Evolutionary conservation across 2,329 filamentous ascomycete species (phyloP).

Genomic region (Thielaviopsis musarum): DNA sequence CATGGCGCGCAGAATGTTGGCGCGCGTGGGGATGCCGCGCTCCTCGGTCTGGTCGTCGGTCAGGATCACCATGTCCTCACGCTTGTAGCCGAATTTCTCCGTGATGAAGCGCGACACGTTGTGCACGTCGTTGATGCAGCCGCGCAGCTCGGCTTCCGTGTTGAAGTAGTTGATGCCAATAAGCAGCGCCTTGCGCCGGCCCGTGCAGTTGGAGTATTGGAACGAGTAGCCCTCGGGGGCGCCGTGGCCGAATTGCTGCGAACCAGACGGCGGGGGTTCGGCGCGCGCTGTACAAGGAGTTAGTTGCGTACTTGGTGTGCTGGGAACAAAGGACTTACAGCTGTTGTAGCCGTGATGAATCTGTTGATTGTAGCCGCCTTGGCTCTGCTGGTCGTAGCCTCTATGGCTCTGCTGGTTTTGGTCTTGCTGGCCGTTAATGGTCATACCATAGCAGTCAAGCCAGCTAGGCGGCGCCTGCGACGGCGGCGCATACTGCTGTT

Average conservation of each 20-base stretch:
- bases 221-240: conserved; percentile 54
- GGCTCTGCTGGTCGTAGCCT: not conserved
- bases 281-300: not conserved
- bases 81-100: conserved; percentile 50
- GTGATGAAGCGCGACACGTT: conserved; percentile 59
- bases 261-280: conserved; percentile 27
- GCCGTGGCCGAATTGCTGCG: conserved; percentile 48
- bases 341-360: not conserved
- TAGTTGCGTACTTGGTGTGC: not conserved
- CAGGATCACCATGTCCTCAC: conserved; percentile 65
- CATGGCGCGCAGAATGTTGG: conserved; percentile 60
- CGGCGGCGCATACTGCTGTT: conserved; percentile 15
- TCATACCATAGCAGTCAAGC: conserved; percentile 14
- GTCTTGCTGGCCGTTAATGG: not conserved
- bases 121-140: conserved; percentile 68
- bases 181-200: conserved; percentile 54
- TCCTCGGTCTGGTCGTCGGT: conserved; percentile 60
- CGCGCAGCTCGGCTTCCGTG: conserved; percentile 52
- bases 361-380: not conserved
- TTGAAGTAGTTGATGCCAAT: conserved; percentile 74
- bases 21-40: conserved; percentile 55
- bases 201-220: conserved; percentile 61
- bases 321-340: not conserved
- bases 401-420: conserved; percentile 2
- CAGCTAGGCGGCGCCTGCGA: conserved; percentile 12